These are phyloP conservation scores for Mayamaea pseudoterrestris DNA, from an alignment of 108 stramenopile species.

Conservation along the genomic window DNA sequence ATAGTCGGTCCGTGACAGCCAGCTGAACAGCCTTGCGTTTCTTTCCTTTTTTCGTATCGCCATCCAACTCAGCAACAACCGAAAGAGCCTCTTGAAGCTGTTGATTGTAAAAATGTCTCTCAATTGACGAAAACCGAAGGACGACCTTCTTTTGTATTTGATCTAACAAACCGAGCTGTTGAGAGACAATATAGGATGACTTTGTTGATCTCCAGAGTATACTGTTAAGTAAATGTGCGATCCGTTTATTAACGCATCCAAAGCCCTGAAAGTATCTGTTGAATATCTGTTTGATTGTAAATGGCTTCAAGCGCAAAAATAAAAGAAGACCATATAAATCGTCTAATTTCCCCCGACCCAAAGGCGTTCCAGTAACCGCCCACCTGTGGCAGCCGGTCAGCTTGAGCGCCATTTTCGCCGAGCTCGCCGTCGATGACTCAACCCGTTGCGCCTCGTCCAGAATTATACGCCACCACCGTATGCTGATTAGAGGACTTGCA, in stretches of 20 bases:
- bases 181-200: slow-evolving; percentile 19
- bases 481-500: slow-evolving; percentile 49
- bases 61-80: slow-evolving; percentile 8
- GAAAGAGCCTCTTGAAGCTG: slow-evolving; percentile 40
- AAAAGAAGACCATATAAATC: slow-evolving; percentile 50
- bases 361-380: slow-evolving; percentile 59
- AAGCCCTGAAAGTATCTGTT: slow-evolving; percentile 17
- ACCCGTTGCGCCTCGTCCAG: slow-evolving; percentile 71
- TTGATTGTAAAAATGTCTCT: slow-evolving; percentile 46
- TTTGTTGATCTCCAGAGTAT: slow-evolving; percentile 66
- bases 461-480: slow-evolving; percentile 44
- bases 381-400: slow-evolving; percentile 30
- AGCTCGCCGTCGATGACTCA: slow-evolving; percentile 44
- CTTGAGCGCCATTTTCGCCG: slow-evolving; percentile 62
- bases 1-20: slow-evolving; percentile 22
- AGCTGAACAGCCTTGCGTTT: slow-evolving; percentile 14
- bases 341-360: slow-evolving; percentile 46
- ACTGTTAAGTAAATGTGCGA: slow-evolving; percentile 26
- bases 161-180: slow-evolving; percentile 59
- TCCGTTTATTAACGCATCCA: slow-evolving; percentile 16
- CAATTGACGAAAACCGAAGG: slow-evolving; percentile 46
- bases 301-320: slow-evolving; percentile 43
- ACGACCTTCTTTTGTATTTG: slow-evolving; percentile 37
- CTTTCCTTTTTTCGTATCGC: slow-evolving; percentile 3
- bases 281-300: slow-evolving; percentile 32